A percentile compares a stretch with the other conserved stretches of the same genome.
These are phyloP conservation scores for Colletotrichum cereale DNA, from an alignment of 2,329 filamentous ascomycete species.

Conservation along the genomic window DNA sequence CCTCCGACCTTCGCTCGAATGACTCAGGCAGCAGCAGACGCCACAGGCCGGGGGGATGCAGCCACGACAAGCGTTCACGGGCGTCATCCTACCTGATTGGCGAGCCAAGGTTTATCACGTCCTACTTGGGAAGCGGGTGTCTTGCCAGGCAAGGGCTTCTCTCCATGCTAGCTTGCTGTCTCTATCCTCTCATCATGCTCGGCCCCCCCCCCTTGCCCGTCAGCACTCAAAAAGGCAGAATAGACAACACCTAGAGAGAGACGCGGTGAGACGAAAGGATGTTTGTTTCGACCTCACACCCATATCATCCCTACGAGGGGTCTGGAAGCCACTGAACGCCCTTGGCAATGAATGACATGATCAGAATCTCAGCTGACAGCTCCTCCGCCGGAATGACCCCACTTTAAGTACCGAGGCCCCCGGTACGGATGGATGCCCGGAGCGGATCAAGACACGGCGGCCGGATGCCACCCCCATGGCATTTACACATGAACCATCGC, in stretches of 20 bases:
- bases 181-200: too few species aligned
- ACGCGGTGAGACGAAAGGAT: too few species aligned
- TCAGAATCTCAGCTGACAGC: neutral
- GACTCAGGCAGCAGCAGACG: slow-evolving; percentile 10
- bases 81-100: neutral
- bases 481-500: neutral
- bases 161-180: too few species aligned
- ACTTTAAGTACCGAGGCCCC: neutral
- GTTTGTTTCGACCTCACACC: too few species aligned
- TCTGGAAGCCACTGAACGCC: too few species aligned
- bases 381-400: neutral
- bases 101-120: too few species aligned
- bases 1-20: neutral
- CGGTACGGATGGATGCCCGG: neutral
- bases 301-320: too few species aligned
- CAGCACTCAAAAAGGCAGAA: too few species aligned
- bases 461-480: neutral
- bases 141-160: neutral
- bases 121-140: too few species aligned
- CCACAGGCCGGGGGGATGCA: slow-evolving; percentile 12
- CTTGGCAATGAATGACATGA: neutral
- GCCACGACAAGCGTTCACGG: neutral
- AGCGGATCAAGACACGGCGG: neutral
- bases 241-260: too few species aligned
- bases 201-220: too few species aligned